Evolutionary conservation across 768 basidiomycete species (phyloP), one percentile per base, ranked within the genome.

Genomic region (Boletus coccyginus): DNA sequence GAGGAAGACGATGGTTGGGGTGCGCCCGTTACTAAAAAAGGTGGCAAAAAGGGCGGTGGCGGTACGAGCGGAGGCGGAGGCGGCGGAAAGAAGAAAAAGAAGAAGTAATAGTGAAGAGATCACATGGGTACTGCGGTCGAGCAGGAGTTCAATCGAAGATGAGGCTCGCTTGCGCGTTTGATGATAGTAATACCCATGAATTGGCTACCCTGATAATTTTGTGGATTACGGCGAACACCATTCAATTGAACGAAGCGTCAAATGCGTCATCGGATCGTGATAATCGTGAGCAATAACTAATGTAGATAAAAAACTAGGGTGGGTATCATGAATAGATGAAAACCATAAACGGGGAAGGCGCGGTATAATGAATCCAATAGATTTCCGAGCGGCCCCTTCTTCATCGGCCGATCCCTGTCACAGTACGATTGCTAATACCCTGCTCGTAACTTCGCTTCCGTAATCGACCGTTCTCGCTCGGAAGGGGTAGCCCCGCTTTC

Each of bases 381-480:
- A 51, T 51, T 43, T 47, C 32, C 43, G 41, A 31, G 44, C 7
- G 14, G 12, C n/a, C 31, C 43, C 24, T 31, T 41, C 32, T 21
- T 63, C 49, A 62, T 49, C 78, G 75, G 46, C 77, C 71, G 46
- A 85, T 65, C 57, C 81, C 83, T 21, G 79, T 78, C 67, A 79
- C 71, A 55, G 83, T 85, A 40, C 81, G 77, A 64, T 80, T 81
- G 36, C 75, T 73, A 29, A 75, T 65, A 21, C 75, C 77, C 39
- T 65, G 66, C 39, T 73, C 60, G 39, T 68, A 69, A 32, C 67
- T 73, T 32, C 62, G 64, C 45, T 77, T 71, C 58, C 79, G 70
- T 6, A 72, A 42, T 32, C 64, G 68, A n/a, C 84, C 82, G 62
- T 82, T 81, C 61, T 86, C 83, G 19, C 75, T 71, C 1, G 76